Evolutionary conservation across 139 green algal genomes (phyloP), one percentile per base, ranked within the genome.

Genomic region (Tetradesmus lagerheimii): DNA sequence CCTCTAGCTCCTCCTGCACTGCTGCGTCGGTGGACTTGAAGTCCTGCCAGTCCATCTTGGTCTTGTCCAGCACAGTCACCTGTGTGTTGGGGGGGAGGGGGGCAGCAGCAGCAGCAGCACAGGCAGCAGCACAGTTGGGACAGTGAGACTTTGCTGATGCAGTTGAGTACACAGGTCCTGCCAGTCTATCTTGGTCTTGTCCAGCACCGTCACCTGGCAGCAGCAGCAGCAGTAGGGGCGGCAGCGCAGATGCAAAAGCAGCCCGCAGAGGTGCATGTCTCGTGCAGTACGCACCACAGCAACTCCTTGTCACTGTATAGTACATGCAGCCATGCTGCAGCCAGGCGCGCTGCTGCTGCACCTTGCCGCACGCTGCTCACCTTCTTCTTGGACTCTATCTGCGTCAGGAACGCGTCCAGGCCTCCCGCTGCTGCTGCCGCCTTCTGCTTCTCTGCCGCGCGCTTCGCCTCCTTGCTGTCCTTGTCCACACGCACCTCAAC

Each of bases 171-270:
- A 14, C 5, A 50, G 43, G 57, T 93, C 85, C 82, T 94, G 90
- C 97, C 97, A 99, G 91, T 99, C 97, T 41, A 94, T 90, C 39
- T 95, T 96, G 25, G 87, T 95, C 95, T 98, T 99, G 93, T 99
- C 97, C 64, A 99, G 87, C 64, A 99, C 94, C 37, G 92, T 97
- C 14, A 97, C 93, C 93, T 98, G 94, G 2, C 43, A 47, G 80
- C 80, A 87, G 47, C 45, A 45, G 34, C 81, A 87, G 76, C 81
- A 76, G 20, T 50, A 77, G 78, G 39, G 66, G 78, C 78, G 66
- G 15, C n/a, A n/a, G n/a, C n/a, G n/a, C n/a, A n/a, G n/a, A n/a
- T n/a, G n/a, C n/a, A n/a, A n/a, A n/a, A n/a, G n/a, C n/a, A n/a
- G n/a, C n/a, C n/a, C n/a, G n/a, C n/a, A n/a, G n/a, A n/a, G n/a